Evolutionary conservation across 441 rosid species (phyloP).

Genomic region (Eruca vesicaria): DNA sequence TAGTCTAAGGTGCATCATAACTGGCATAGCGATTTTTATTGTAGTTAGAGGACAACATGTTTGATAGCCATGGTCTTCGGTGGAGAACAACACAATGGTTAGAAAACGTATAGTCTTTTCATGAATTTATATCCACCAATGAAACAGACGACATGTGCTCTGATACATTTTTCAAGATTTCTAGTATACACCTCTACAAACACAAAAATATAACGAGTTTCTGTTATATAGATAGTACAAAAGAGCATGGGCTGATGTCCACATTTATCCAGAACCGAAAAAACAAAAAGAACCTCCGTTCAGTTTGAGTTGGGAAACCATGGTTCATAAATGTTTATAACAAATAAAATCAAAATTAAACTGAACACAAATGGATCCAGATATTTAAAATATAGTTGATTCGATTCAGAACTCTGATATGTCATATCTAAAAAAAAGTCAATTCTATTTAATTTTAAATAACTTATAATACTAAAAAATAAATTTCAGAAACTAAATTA

Average conservation of each 20-base stretch:
- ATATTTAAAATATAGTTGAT: too few relatives aligned
- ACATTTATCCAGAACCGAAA: background rate
- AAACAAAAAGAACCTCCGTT: background rate
- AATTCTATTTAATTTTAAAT: too few relatives aligned
- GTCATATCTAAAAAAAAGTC: too few relatives aligned
- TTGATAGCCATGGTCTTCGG: background rate
- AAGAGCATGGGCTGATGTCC: background rate
- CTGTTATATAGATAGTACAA: background rate
- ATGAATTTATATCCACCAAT: background rate
- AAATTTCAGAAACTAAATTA: too few relatives aligned
- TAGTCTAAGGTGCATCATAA: too few relatives aligned
- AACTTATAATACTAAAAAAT: too few relatives aligned
- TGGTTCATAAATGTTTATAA: too few relatives aligned
- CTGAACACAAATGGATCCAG: background rate
- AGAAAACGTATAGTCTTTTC: background rate
- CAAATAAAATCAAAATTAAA: too few relatives aligned
- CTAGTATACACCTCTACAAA: background rate
- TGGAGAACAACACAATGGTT: background rate
- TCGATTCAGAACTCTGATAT: too few relatives aligned
- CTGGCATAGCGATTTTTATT: background rate
- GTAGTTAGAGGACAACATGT: background rate
- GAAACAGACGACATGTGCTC: background rate
- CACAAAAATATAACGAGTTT: background rate
- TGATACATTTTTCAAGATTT: background rate
- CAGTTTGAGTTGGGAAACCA: background rate